Percentiles rank a stretch among this genome's conserved stretches.
phyloP scores from a whole-genome alignment of 202 grass and related monocot species.

The Eragrostis tef region DNA sequence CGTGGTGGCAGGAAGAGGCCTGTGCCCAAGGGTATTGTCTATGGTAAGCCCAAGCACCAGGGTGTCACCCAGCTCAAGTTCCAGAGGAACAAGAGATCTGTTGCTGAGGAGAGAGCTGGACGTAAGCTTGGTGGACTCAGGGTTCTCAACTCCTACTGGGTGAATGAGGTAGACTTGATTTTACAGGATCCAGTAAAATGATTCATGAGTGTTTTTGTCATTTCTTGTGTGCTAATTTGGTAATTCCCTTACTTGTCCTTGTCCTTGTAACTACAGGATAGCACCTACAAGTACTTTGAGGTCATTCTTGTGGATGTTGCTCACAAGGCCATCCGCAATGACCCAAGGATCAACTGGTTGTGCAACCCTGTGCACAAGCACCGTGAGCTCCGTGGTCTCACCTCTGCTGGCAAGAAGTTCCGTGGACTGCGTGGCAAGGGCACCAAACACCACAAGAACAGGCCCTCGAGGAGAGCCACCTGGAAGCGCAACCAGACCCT shows the following conservation, averaged over 20 bases:
- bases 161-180: slow-evolving; percentile 73
- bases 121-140: slow-evolving; percentile 82
- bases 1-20: slow-evolving; percentile 97
- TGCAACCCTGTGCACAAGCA: slow-evolving; percentile 78
- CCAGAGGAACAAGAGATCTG: slow-evolving; percentile 96
- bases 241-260: background rate
- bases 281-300: slow-evolving; percentile 80
- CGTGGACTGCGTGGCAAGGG: slow-evolving; percentile 83
- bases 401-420: slow-evolving; percentile 82
- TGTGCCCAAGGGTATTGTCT: slow-evolving; percentile 94
- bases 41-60: slow-evolving; percentile 97
- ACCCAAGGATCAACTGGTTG: slow-evolving; percentile 81
- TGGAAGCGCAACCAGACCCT: slow-evolving; percentile 85
- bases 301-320: slow-evolving; percentile 76
- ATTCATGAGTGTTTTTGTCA: background rate
- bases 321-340: slow-evolving; percentile 64
- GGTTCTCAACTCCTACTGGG: slow-evolving; percentile 95
- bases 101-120: slow-evolving; percentile 92
- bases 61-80: slow-evolving; percentile 97
- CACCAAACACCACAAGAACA: slow-evolving; percentile 58
- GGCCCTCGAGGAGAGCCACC: slow-evolving; percentile 73
- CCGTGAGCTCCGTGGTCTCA: slow-evolving; percentile 81
- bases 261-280: slow-evolving; percentile 36
- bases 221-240: background rate
- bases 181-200: background rate